Base-by-base conservation (phyloP, 257 asterid genomes). In the Lavandula angustifolia region DNA sequence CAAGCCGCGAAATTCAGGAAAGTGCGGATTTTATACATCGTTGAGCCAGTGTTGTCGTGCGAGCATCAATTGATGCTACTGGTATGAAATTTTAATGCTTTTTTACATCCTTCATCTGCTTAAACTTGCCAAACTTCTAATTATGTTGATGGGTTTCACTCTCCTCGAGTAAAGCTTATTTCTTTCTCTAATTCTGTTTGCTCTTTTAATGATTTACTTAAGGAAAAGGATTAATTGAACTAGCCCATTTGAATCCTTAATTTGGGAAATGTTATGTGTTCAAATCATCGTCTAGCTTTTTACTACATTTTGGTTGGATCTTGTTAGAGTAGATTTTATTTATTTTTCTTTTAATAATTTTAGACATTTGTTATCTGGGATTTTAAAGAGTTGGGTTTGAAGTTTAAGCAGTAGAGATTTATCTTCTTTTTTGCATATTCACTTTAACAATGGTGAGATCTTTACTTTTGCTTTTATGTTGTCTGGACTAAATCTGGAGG, bases 61-160 rank as follows among this genome's bases (percentile, higher is more conserved):
- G 50, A 48, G 31, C 41, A 60, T n/a, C 67, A 31, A 11, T 56
- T 68, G 66, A 71, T 75, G 84, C 76, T 8, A 64, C 54, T 64
- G 85, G 85, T 80, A 77, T 34, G 60, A 13, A 47, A 49, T 70
- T 80, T 56, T 1, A 12, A 33, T 34, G 11, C 37, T 42, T 72
- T 72, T 52, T 13, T 22, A 7, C 54, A 55, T 37, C 46, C 9
- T 8, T 59, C 11, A 47, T 62, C 29, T 53, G 3, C 62, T 50
- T 41, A 10, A 6, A 6, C 50, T 57, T 9, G 0, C 18, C 27
- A 13, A 7, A 6, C 13, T 53, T 42, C 67, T 67, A 55, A 47
- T 62, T 68, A 27, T 53, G 54, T 66, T 52, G 40, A 54, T 43
- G 48, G 34, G 51, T 38, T 54, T 70, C 53, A 60, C 62, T 16